Conservation (phyloP, 768 basidiomycete species). For the Sarcodon aspratus region DNA sequence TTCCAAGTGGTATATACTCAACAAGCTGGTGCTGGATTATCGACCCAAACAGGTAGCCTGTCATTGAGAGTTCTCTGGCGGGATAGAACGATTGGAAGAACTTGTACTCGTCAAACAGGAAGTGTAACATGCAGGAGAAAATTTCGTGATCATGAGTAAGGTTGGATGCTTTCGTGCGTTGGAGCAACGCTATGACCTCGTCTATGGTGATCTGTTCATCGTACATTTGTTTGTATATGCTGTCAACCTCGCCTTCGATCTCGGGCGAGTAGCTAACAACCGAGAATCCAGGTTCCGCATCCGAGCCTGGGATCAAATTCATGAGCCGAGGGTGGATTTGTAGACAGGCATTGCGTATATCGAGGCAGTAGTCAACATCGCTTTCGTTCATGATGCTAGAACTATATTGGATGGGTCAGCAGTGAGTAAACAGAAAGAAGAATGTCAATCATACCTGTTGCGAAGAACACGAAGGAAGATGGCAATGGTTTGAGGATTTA, state of each 20-base stretch:
- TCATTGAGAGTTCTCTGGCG: conserved; percentile 87
- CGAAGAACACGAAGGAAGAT: conserved; percentile 88
- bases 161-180: conserved; percentile 73
- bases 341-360: conserved; percentile 86
- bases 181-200: conserved; percentile 83
- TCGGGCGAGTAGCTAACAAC: conserved; percentile 84
- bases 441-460: conserved; percentile 45
- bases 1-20: conserved; percentile 88
- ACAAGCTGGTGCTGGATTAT: conserved; percentile 90
- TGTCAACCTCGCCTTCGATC: conserved; percentile 87
- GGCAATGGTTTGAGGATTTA: conserved; percentile 82
- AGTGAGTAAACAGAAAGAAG: not conserved
- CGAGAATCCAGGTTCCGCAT: conserved; percentile 83
- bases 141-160: conserved; percentile 86
- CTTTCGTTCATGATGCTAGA: conserved; percentile 63
- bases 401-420: conserved; percentile 23
- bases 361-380: conserved; percentile 79
- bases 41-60: conserved; percentile 91
- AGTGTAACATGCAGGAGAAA: conserved; percentile 99
- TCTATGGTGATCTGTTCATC: conserved; percentile 91
- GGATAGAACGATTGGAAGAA: conserved; percentile 98
- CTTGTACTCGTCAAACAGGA: conserved; percentile 99
- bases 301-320: conserved; percentile 79
- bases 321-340: conserved; percentile 95
- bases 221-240: conserved; percentile 98